Percentiles rank a stretch among this genome's conserved stretches.
These are phyloP conservation scores for Russula sp. DNA, from an alignment of 768 basidiomycete genomes.

Conservation along the genomic window DNA sequence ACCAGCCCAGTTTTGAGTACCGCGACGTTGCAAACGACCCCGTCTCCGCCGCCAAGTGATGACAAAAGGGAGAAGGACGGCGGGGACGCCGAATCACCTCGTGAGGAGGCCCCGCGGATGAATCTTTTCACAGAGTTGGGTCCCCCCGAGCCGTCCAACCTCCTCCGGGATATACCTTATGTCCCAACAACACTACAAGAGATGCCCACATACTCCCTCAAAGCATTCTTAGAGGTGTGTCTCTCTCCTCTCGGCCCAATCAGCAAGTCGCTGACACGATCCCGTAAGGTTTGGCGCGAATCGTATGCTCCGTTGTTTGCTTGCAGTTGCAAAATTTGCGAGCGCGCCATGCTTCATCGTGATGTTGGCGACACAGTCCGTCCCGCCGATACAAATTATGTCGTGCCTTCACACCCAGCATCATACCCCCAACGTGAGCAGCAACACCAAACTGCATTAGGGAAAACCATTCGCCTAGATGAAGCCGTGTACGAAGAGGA, in stretches of 20 bases:
- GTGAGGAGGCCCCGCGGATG: constrained; percentile 23
- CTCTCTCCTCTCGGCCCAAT: not conserved
- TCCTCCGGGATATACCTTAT: constrained; percentile 62
- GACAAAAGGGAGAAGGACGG: constrained; percentile 34
- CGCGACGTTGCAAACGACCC: constrained; percentile 70
- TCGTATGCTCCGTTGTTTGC: constrained; percentile 65
- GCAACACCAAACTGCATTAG: not conserved
- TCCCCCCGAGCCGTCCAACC: constrained; percentile 50
- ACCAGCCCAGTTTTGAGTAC: constrained; percentile 72
- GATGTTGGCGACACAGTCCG: constrained; percentile 36
- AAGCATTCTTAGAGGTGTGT: constrained; percentile 51
- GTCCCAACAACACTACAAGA: constrained; percentile 56
- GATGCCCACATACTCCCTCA: constrained; percentile 28
- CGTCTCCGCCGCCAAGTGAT: constrained; percentile 55
- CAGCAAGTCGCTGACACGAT: not conserved
- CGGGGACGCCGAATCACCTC: constrained; percentile 26
- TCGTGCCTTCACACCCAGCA: constrained; percentile 26
- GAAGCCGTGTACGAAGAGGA: constrained; percentile 25
- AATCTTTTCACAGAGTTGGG: constrained; percentile 42
- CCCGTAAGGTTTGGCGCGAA: constrained; percentile 59
- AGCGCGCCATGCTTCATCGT: constrained; percentile 51
- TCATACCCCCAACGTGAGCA: constrained; percentile 11
- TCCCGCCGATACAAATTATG: constrained; percentile 15
- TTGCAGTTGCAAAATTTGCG: constrained; percentile 67
- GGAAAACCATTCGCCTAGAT: constrained; percentile 25